phyloP scores from a whole-genome alignment of 2,329 filamentous ascomycete genomes.

The Neofusicoccum cordaticola region DNA sequence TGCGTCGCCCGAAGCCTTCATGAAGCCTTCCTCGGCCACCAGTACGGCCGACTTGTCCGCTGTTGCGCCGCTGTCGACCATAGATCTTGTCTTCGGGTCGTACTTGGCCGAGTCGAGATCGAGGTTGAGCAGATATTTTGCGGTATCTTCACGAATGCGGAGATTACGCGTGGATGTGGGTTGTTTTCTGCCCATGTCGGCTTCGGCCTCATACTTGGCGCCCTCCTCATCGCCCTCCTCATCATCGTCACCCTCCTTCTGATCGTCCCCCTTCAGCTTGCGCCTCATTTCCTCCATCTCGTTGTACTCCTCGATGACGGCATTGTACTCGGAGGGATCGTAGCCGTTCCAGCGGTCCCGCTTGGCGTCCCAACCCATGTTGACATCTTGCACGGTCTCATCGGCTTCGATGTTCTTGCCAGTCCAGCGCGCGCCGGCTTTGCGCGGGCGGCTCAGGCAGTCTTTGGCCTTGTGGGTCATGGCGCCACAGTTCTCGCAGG shows the following conservation, averaged over 20 bases:
- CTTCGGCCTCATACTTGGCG: constrained; percentile 82
- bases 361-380: constrained; percentile 94
- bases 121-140: constrained; percentile 92
- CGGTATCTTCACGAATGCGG: constrained; percentile 90
- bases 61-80: constrained; percentile 81
- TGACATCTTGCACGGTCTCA: constrained; percentile 79
- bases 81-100: constrained; percentile 89
- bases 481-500: constrained; percentile 96
- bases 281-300: constrained; percentile 74
- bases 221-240: constrained; percentile 54
- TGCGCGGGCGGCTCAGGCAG: constrained; percentile 83
- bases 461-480: constrained; percentile 97
- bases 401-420: constrained; percentile 93
- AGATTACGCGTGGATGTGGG: constrained; percentile 87
- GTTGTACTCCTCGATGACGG: constrained; percentile 86
- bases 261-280: constrained; percentile 36
- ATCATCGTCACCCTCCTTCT: constrained; percentile 45
- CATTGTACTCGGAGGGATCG: constrained; percentile 78
- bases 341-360: constrained; percentile 98
- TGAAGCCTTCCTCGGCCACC: constrained; percentile 90
- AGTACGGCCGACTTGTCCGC: constrained; percentile 76
- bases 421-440: constrained; percentile 86
- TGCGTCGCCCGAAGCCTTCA: constrained; percentile 84
- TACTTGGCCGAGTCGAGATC: constrained; percentile 97
- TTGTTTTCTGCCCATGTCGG: constrained; percentile 93